Conservation (phyloP, 2,329 filamentous ascomycete species). For the Ustilaginoidea virens region DNA sequence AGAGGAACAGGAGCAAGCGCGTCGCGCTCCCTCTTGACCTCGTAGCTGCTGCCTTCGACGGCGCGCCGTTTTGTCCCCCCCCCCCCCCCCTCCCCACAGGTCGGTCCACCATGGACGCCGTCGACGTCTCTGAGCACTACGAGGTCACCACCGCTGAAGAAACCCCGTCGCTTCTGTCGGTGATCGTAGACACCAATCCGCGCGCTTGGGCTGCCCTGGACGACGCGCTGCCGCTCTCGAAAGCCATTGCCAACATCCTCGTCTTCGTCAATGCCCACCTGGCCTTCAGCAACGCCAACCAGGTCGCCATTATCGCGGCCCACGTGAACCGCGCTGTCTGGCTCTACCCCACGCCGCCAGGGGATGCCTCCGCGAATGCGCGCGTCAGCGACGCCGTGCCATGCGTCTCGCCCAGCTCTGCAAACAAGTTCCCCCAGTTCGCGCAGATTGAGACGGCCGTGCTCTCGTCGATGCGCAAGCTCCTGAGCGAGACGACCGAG, state of each 20-base stretch:
- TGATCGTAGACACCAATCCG: conserved; percentile 92
- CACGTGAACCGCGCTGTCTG: conserved; percentile 77
- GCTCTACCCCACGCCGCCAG: conserved; percentile 56
- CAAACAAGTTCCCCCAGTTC: conserved; percentile 92
- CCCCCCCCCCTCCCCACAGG: too few species aligned
- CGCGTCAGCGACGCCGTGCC: conserved; percentile 37
- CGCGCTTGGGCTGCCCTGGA: conserved; percentile 78
- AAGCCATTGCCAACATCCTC: conserved; percentile 74
- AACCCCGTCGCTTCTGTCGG: conserved; percentile 68
- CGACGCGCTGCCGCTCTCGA: conserved; percentile 60
- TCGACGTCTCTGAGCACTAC: conserved; percentile 46
- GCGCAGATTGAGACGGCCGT: conserved; percentile 73
- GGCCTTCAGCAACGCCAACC: conserved; percentile 84
- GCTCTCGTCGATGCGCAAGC: conserved; percentile 53
- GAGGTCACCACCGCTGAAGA: conserved; percentile 38
- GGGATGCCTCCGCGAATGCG: conserved; percentile 32
- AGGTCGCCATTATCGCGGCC: conserved; percentile 80
- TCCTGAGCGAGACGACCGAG: conserved; percentile 54
- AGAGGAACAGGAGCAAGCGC: neutral
- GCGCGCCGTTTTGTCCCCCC: too few species aligned
- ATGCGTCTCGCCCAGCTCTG: conserved; percentile 25
- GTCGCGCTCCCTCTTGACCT: conserved; percentile 11
- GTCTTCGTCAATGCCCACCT: conserved; percentile 96
- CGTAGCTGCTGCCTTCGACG: conserved; percentile 17
- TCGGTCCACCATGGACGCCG: conserved; percentile 29